phyloP scores from a whole-genome alignment of 1,284 basidiomycete species.

The Apiotrichum domesticum region DNA sequence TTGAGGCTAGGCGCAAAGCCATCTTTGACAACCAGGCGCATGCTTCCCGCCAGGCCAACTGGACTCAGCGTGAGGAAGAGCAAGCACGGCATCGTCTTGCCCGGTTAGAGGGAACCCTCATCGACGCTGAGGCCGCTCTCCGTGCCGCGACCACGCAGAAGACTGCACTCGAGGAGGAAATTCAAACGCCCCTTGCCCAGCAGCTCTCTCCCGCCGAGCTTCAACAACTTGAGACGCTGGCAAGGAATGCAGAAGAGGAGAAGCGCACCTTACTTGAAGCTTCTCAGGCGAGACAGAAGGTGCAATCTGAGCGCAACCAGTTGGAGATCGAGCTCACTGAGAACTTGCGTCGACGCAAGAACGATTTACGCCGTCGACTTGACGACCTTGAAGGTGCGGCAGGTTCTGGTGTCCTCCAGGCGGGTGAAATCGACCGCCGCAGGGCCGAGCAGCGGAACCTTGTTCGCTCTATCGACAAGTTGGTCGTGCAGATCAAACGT shows the following conservation, averaged over 20 bases:
- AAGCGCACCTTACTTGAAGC: slow-evolving; percentile 66
- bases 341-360: slow-evolving; percentile 66
- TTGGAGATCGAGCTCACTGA: slow-evolving; percentile 93
- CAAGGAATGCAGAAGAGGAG: slow-evolving; percentile 66
- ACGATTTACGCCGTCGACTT: slow-evolving; percentile 70
- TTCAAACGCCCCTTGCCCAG: slow-evolving; percentile 67
- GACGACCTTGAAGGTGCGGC: slow-evolving; percentile 63
- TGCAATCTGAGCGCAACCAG: slow-evolving; percentile 68
- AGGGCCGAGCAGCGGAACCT: slow-evolving; percentile 63
- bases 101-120: slow-evolving; percentile 62
- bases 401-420: slow-evolving; percentile 56
- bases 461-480: slow-evolving; percentile 58
- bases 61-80: slow-evolving; percentile 65
- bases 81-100: slow-evolving; percentile 58
- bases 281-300: slow-evolving; percentile 65
- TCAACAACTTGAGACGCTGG: slow-evolving; percentile 61
- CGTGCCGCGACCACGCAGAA: slow-evolving; percentile 46
- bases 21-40: slow-evolving; percentile 64
- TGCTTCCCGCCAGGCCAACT: slow-evolving; percentile 59
- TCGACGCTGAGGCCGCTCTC: slow-evolving; percentile 67
- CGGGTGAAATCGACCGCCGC: slow-evolving; percentile 59
- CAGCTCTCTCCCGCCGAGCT: slow-evolving; percentile 70
- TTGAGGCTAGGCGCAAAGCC: slow-evolving; percentile 65
- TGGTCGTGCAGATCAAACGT: slow-evolving; percentile 64
- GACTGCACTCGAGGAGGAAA: slow-evolving; percentile 63